phyloP scores from a whole-genome alignment of 208 protist genomes.

The Angomonas deanei region DNA sequence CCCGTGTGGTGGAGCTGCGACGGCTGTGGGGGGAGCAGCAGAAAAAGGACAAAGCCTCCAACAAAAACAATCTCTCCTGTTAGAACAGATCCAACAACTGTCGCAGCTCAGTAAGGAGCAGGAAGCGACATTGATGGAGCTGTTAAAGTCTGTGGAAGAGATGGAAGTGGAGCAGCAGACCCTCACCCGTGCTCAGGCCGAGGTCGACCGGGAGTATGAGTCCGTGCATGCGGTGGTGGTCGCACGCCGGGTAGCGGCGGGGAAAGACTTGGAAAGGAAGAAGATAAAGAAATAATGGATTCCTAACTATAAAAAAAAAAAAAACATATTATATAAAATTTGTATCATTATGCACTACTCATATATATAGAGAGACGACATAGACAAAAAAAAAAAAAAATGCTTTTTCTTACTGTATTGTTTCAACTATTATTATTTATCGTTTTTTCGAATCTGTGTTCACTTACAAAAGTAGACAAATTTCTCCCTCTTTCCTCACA shows the following conservation, averaged over 20 bases:
- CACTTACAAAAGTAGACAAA: too few species aligned
- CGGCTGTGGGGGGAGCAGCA: conserved; percentile 38
- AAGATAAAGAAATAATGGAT: not conserved
- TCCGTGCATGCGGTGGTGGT: conserved; percentile 70
- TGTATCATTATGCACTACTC: not conserved
- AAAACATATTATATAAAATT: too few species aligned
- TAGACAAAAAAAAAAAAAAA: not conserved
- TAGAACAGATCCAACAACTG: conserved; percentile 48
- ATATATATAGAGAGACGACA: not conserved
- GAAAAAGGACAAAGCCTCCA: conserved; percentile 36
- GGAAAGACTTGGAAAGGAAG: not conserved
- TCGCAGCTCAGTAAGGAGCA: conserved; percentile 58
- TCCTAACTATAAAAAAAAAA: not conserved
- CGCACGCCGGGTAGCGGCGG: conserved; percentile 10
- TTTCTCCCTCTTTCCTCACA: not conserved
- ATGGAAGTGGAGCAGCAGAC: conserved; percentile 32
- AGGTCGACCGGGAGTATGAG: conserved; percentile 67
- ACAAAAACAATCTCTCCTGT: conserved; percentile 43
- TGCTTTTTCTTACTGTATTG: not conserved
- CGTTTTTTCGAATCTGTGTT: too few species aligned
- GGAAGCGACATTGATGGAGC: conserved; percentile 34
- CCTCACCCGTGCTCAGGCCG: conserved; percentile 35
- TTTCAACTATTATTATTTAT: too few species aligned
- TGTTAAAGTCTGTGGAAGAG: conserved; percentile 34
- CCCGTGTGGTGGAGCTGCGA: conserved; percentile 48